Evolutionary conservation across 352 stramenopile species (phyloP).

Genomic region (Globisporangium recalcitrans): DNA sequence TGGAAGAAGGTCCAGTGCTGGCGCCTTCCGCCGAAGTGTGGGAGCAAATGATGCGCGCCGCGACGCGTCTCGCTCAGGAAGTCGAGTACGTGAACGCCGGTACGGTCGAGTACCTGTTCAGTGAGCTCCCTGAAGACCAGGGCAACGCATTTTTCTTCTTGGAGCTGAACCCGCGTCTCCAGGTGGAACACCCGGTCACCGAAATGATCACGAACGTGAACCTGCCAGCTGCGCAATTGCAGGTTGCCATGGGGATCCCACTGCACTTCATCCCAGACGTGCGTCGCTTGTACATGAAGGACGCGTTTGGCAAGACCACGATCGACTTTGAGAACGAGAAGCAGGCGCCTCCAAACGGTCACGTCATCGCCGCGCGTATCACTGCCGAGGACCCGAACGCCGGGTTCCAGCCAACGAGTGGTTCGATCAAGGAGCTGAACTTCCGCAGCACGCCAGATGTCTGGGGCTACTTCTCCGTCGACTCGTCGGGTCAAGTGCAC

Average conservation of each 20-base stretch:
- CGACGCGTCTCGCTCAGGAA: slow-evolving; percentile 95
- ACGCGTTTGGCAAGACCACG: slow-evolving; percentile 84
- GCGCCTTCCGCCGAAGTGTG: slow-evolving; percentile 93
- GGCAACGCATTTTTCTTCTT: slow-evolving; percentile 98
- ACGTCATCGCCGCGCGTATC: slow-evolving; percentile 99
- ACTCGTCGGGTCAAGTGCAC: slow-evolving; percentile 98
- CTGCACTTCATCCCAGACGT: slow-evolving; percentile 98
- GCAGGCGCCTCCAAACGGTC: slow-evolving; percentile 79
- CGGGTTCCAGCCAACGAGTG: slow-evolving; percentile 98
- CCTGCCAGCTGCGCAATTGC: slow-evolving; percentile 95
- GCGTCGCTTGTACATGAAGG: slow-evolving; percentile 94
- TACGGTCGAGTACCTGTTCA: slow-evolving; percentile 99
- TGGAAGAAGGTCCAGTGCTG: slow-evolving; percentile 97
- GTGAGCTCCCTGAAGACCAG: slow-evolving; percentile 86
- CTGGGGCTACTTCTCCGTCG: slow-evolving; percentile 99
- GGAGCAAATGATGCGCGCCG: slow-evolving; percentile 97
- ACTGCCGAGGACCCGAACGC: slow-evolving; percentile 99
- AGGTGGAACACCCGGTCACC: slow-evolving; percentile 98
- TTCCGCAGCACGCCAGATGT: slow-evolving; percentile 98
- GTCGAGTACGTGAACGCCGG: slow-evolving; percentile 99
- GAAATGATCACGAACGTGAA: slow-evolving; percentile 99
- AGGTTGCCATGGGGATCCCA: slow-evolving; percentile 99
- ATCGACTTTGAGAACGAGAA: slow-evolving; percentile 96
- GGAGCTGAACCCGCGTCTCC: slow-evolving; percentile 98
- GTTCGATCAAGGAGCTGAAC: slow-evolving; percentile 98